Conservation (phyloP, 768 basidiomycete species). For the Favolaschia claudopus region DNA sequence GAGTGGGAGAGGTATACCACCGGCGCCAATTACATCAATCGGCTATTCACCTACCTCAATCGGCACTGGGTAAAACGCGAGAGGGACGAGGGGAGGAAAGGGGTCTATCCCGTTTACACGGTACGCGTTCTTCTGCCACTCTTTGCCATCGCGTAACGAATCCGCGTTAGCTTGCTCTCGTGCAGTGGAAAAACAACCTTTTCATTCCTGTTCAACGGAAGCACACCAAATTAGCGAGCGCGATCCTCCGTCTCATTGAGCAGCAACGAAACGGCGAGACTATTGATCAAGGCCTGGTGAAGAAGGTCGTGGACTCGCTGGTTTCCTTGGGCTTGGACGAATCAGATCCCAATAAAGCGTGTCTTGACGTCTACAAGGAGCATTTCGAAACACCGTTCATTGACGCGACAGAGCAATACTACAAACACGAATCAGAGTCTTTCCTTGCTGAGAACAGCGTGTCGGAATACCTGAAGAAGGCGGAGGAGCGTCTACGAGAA, state of each 20-base stretch:
- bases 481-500: conserved; percentile 90
- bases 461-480: conserved; percentile 94
- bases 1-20: conserved; percentile 98
- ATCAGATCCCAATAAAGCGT: conserved; percentile 88
- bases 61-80: conserved; percentile 99
- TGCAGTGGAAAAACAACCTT: conserved; percentile 94
- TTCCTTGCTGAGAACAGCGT: conserved; percentile 90
- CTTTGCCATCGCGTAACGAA: conserved; percentile 3
- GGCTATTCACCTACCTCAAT: conserved; percentile 97
- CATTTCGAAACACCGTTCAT: conserved; percentile 93
- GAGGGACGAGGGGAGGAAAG: conserved; percentile 94
- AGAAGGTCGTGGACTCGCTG: conserved; percentile 94
- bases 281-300: conserved; percentile 91
- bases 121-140: conserved; percentile 52
- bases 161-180: conserved; percentile 80
- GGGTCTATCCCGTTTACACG: conserved; percentile 95
- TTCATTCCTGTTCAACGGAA: conserved; percentile 89
- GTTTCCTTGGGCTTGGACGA: conserved; percentile 96
- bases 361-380: conserved; percentile 91
- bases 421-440: conserved; percentile 88
- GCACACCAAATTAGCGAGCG: conserved; percentile 82
- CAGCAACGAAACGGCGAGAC: conserved; percentile 92
- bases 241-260: conserved; percentile 90
- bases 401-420: conserved; percentile 87
- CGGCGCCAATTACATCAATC: conserved; percentile 96